Evolutionary conservation across 306 rosid species (phyloP).

Genomic region (Trifolium pratense): DNA sequence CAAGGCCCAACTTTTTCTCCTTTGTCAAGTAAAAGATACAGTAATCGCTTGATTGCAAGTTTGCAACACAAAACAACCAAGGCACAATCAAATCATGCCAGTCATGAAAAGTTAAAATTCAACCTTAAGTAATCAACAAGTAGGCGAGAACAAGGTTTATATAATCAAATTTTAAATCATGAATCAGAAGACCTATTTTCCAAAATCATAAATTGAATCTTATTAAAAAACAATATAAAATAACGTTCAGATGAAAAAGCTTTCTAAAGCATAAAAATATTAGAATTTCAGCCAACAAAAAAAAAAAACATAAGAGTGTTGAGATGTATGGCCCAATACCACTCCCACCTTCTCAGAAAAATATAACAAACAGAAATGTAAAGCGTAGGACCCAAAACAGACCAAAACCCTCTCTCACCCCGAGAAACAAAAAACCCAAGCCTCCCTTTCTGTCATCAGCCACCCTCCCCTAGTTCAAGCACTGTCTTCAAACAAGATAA

Average conservation of each 20-base stretch:
- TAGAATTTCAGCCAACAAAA: not conserved
- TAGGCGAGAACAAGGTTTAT: not conserved
- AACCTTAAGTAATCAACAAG: constrained; percentile 14
- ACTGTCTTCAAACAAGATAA: not conserved
- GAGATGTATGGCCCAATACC: not conserved
- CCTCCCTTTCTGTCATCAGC: not conserved
- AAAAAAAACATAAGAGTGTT: not conserved
- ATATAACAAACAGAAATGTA: constrained; percentile 1
- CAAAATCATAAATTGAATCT: not conserved
- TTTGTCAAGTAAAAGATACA: constrained; percentile 12
- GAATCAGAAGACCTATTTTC: not conserved
- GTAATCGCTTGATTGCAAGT: not conserved
- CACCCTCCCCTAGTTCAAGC: not conserved
- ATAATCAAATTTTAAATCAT: not conserved
- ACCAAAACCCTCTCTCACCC: not conserved
- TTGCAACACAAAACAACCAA: constrained; percentile 2
- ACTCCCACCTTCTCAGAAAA: not conserved
- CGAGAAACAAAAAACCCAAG: not conserved
- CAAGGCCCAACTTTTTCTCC: constrained; percentile 12
- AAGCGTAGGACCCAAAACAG: not conserved
- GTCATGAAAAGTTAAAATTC: constrained; percentile 11
- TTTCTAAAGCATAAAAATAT: not conserved
- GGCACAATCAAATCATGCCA: constrained; percentile 28
- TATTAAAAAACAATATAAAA: not conserved
- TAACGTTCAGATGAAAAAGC: not conserved